Conservation (phyloP, 2,329 filamentous ascomycete genomes). For the Paradendryphiella salina region DNA sequence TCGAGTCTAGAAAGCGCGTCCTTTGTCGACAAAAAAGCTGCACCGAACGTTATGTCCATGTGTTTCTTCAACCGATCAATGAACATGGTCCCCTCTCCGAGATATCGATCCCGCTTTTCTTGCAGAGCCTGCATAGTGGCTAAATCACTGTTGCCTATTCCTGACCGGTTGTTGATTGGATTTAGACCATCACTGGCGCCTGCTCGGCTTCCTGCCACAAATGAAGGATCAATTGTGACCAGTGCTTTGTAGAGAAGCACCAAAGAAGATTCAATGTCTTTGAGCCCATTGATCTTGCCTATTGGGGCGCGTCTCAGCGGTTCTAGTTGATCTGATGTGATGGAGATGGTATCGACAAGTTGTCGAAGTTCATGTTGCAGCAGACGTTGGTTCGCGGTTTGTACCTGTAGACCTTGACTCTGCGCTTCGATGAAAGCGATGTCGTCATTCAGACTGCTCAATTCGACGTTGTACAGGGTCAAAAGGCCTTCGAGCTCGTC, state of each 20-base stretch:
- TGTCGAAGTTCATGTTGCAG: constrained; percentile 87
- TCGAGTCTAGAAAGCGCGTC: constrained; percentile 59
- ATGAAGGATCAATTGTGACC: constrained; percentile 85
- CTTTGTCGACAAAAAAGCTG: constrained; percentile 70
- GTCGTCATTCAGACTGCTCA: constrained; percentile 85
- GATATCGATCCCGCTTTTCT: constrained; percentile 91
- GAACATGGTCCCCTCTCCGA: constrained; percentile 74
- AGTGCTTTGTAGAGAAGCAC: constrained; percentile 88
- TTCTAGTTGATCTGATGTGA: constrained; percentile 74
- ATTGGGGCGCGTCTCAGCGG: constrained; percentile 74
- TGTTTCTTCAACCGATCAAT: constrained; percentile 78
- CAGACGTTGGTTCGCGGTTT: constrained; percentile 94
- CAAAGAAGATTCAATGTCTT: constrained; percentile 75
- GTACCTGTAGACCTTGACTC: constrained; percentile 93
- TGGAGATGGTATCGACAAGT: constrained; percentile 87
- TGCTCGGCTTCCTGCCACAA: constrained; percentile 57
- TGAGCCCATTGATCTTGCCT: constrained; percentile 69
- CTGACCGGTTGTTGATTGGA: constrained; percentile 49
- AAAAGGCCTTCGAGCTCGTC: constrained; percentile 94
- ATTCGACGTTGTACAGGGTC: constrained; percentile 90
- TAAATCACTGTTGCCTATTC: constrained; percentile 73
- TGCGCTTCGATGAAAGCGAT: constrained; percentile 97
- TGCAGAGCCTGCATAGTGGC: constrained; percentile 90
- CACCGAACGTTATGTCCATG: constrained; percentile 78
- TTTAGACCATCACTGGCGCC: constrained; percentile 51